phyloP scores from a whole-genome alignment of 2,329 filamentous ascomycete genomes.

The Trichoderma gracile region DNA sequence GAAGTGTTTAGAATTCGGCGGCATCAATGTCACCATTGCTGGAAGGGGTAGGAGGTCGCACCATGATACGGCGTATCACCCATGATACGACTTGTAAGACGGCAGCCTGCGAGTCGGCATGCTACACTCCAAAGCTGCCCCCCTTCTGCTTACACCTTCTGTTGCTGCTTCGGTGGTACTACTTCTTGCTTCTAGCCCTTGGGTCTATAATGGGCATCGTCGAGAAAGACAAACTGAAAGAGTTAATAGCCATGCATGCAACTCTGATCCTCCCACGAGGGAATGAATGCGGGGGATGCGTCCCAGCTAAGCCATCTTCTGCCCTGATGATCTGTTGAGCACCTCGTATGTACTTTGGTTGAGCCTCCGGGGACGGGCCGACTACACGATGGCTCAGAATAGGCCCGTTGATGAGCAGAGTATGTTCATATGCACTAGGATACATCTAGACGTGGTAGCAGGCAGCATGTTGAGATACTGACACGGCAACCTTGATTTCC shows the following conservation, averaged over 20 bases:
- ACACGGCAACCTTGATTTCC: neutral
- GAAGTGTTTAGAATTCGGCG: neutral
- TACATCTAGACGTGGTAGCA: neutral
- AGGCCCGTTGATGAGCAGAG: constrained; percentile 9
- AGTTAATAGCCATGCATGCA: neutral
- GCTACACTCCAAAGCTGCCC: neutral
- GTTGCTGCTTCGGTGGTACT: neutral
- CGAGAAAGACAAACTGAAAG: neutral
- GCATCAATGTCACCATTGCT: neutral
- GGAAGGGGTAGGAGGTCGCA: constrained; percentile 7
- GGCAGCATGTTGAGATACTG: constrained; percentile 5
- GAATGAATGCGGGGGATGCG: constrained; percentile 15
- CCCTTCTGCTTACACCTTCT: constrained; percentile 1
- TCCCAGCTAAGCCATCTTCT: neutral
- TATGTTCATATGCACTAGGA: neutral
- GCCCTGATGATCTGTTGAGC: neutral
- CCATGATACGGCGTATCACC: neutral
- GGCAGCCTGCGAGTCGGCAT: neutral
- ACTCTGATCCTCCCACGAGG: neutral
- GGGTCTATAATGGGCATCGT: neutral
- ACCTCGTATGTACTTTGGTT: neutral
- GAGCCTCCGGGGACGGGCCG: constrained; percentile 14
- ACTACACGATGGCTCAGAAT: constrained; percentile 9
- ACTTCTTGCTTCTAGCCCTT: neutral
- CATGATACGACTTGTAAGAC: constrained; percentile 5